phyloP scores from a whole-genome alignment of 2,329 filamentous ascomycete species.

The Aspergillus viridinutans region DNA sequence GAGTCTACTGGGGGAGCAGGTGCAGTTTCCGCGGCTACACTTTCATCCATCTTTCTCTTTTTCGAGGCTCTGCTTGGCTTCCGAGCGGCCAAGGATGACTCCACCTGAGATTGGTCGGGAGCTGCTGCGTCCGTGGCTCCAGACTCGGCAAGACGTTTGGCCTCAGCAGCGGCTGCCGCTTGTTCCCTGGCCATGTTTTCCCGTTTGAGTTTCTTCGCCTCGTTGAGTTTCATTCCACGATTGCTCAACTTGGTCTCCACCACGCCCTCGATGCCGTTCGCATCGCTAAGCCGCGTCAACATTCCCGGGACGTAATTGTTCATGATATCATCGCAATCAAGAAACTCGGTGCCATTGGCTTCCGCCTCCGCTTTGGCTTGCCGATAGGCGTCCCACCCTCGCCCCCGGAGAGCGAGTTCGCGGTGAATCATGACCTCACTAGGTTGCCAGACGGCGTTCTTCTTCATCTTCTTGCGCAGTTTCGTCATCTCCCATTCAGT shows the following conservation, averaged over 20 bases:
- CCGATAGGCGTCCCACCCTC: conserved; percentile 49
- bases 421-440: conserved; percentile 64
- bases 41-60: conserved; percentile 56
- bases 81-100: conserved; percentile 11
- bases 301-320: conserved; percentile 36
- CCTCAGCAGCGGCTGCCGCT: conserved; percentile 35
- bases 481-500: conserved; percentile 66
- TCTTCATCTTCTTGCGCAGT: conserved; percentile 65
- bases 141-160: conserved; percentile 9
- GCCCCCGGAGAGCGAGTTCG: conserved; percentile 57
- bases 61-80: conserved; percentile 19
- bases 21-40: conserved; percentile 27
- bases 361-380: conserved; percentile 50
- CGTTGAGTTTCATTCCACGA: conserved; percentile 57
- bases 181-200: conserved; percentile 48
- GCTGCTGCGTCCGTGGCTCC: conserved; percentile 5
- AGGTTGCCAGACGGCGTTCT: conserved; percentile 65
- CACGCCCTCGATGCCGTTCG: conserved; percentile 32
- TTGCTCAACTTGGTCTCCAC: conserved; percentile 54
- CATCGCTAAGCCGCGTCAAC: conserved; percentile 40
- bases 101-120: conserved; percentile 7
- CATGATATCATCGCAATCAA: conserved; percentile 52
- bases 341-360: conserved; percentile 49
- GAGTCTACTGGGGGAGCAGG: conserved; percentile 10
- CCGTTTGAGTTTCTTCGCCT: conserved; percentile 59